These are phyloP conservation scores for Murraya koenigii DNA, from an alignment of 345 rosid genomes.

Conservation along the genomic window DNA sequence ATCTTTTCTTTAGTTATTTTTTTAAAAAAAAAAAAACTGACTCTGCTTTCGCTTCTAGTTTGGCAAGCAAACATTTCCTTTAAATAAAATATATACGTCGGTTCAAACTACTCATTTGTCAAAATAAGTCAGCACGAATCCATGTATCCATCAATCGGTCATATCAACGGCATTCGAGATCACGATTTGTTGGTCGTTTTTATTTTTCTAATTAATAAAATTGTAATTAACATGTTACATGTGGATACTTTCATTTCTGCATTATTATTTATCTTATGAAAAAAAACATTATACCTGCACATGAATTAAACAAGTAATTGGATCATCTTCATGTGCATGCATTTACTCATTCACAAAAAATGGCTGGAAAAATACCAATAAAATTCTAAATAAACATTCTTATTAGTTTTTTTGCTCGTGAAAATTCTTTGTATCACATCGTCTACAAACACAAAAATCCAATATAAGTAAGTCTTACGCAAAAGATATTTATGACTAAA, in stretches of 20 bases:
- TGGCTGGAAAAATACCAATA: background rate
- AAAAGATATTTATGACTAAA: accelerated
- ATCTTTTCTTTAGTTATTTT: background rate
- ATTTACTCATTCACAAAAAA: no score
- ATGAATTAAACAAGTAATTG: background rate
- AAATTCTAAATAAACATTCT: background rate
- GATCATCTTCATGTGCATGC: no score
- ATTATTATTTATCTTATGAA: no score
- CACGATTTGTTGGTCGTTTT: background rate
- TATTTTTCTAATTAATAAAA: no score
- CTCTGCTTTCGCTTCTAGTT: no score
- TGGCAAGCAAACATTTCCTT: no score
- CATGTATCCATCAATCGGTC: background rate
- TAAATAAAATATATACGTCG: background rate
- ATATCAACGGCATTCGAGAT: background rate
- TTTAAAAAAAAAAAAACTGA: no score
- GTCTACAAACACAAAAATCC: no score
- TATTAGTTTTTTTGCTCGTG: background rate
- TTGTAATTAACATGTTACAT: background rate
- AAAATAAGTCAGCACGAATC: no score
- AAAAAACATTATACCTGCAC: background rate
- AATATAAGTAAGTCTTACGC: no score
- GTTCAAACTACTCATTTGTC: background rate
- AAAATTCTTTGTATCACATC: background rate
- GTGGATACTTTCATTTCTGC: background rate